These are phyloP conservation scores for Fusarium keratoplasticum DNA, from an alignment of 2,329 filamentous ascomycete genomes.

Conservation along the genomic window DNA sequence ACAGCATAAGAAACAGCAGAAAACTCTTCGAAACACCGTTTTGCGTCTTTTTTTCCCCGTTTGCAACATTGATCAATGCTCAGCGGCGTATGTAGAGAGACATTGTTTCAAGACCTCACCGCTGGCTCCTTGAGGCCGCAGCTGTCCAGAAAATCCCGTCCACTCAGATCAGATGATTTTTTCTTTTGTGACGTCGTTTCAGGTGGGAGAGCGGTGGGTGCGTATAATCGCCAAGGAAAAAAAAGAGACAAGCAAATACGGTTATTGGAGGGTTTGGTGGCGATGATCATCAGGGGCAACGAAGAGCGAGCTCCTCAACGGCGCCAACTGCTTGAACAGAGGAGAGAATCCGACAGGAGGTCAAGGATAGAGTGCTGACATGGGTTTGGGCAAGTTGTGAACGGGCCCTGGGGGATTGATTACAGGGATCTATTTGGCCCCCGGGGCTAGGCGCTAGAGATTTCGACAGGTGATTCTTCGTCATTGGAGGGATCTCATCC, in stretches of 20 bases:
- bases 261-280: neutral
- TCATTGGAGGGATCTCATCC: conserved; percentile 32
- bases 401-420: neutral
- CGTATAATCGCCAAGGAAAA: neutral
- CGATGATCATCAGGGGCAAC: conserved; percentile 5
- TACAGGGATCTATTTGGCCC: neutral
- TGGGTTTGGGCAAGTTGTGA: neutral
- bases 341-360: neutral
- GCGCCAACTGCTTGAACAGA: conserved; percentile 18
- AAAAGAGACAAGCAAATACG: neutral
- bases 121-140: conserved; percentile 27
- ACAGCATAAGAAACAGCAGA: neutral
- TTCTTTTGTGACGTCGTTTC: conserved; percentile 17
- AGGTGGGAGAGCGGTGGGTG: conserved; percentile 19
- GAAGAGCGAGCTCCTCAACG: neutral
- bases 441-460: conserved; percentile 18
- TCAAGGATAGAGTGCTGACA: neutral
- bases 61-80: neutral
- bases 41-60: conserved; percentile 3
- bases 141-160: conserved; percentile 18
- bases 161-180: conserved; percentile 27
- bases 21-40: conserved; percentile 24
- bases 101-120: conserved; percentile 12
- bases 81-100: neutral
- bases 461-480: conserved; percentile 26